Conservation (phyloP, 2,329 filamentous ascomycete species). For the Arthrobotrys conoides region DNA sequence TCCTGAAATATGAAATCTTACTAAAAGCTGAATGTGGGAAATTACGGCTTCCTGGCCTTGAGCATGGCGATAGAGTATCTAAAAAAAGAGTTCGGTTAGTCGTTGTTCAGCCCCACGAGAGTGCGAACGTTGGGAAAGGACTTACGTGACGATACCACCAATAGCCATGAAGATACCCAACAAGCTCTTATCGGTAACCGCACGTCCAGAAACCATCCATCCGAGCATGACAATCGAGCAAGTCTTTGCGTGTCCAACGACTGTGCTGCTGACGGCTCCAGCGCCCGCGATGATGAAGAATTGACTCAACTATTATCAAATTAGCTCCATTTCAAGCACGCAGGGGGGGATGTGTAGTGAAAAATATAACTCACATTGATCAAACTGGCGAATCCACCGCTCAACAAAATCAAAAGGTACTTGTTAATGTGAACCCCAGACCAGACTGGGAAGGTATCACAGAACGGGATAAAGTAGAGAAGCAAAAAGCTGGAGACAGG, state of each 20-base stretch:
- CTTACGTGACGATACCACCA: constrained; percentile 73
- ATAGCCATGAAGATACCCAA: constrained; percentile 71
- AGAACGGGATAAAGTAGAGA: constrained; percentile 77
- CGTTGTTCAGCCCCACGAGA: neutral
- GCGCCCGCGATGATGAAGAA: constrained; percentile 75
- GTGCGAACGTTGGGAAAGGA: constrained; percentile 4
- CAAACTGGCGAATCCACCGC: constrained; percentile 75
- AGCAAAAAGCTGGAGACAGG: constrained; percentile 75
- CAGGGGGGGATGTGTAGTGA: no score
- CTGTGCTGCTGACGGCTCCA: constrained; percentile 76
- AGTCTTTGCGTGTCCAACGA: constrained; percentile 77
- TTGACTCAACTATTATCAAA: constrained; percentile 66
- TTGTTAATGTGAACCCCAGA: constrained; percentile 70
- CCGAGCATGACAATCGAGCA: constrained; percentile 77
- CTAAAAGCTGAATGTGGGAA: neutral
- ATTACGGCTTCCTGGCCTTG: constrained; percentile 43
- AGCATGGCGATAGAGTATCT: constrained; percentile 53
- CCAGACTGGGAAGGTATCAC: constrained; percentile 76
- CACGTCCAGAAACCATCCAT: constrained; percentile 73
- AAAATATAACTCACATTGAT: constrained; percentile 72
- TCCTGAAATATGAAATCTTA: neutral
- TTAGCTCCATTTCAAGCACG: constrained; percentile 48
- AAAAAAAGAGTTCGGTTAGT: constrained; percentile 18
- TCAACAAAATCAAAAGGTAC: constrained; percentile 75
- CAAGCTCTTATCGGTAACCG: constrained; percentile 72